Evolutionary conservation across 192 early-diverging fungal species (phyloP), one percentile per base, ranked within the genome.

Genomic region (Backusella macrospora): DNA sequence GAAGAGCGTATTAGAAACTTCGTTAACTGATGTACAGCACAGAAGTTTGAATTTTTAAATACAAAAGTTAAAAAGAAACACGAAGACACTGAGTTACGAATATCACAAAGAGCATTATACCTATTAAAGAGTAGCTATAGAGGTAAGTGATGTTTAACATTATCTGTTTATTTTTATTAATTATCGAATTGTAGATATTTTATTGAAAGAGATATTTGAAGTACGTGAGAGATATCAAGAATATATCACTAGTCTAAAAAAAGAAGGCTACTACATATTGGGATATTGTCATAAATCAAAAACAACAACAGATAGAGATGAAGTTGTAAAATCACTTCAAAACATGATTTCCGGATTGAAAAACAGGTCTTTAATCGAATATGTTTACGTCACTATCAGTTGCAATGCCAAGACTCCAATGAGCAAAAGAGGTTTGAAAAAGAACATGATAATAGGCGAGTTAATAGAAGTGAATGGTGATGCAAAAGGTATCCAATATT

Each of bases 181-280:
- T 52, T 52, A 52, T 52, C n/a, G 6, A 9, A 52, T 23, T 10
- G 49, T 52, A 52, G 49, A 64, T 63, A 38, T 38, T 64, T 64
- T 38, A 64, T 39, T 64, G 39, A 43, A 38, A 66, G 40, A 43
- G 18, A 44, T 66, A 21, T 39, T 42, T 66, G 37, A 2, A 65
- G 63, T 65, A 65, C 63, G 18, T 42, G 65, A 26, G 43, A 66
- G 3, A 66, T 66, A 66, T n/a, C 64, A 65, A 65, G 38, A 65
- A 0, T 65, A 65, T 65, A 65, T 40, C 42, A 38, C 62, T 10
- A 63, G 34, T 65, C 7, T 38, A 65, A 65, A 65, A 65, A 39
- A 65, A 65, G 64, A 65, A 65, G 64, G 64, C 18, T 65, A 65
- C 62, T 63, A 9, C 26, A 63, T 63, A 63, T 26, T 63, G 62